A percentile compares a stretch with the other conserved stretches of the same genome.
These are phyloP conservation scores for Populus pruinosa DNA, from an alignment of 345 rosid species.

Conservation along the genomic window DNA sequence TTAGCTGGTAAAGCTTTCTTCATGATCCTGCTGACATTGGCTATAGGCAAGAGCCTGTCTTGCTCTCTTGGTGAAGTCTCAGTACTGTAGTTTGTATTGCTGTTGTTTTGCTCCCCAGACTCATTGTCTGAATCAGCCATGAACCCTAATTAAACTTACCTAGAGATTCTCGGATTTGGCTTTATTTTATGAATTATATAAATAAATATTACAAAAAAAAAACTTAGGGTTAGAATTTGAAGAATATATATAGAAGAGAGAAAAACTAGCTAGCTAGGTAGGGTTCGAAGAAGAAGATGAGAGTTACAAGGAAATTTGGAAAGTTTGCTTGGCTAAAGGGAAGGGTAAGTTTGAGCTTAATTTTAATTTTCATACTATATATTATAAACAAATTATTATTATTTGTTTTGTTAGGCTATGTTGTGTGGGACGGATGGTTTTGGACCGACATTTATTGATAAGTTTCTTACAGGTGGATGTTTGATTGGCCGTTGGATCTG, in stretches of 20 bases:
- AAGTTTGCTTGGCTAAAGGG: too few relatives aligned
- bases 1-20: constrained; percentile 8
- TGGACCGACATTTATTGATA: not conserved
- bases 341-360: too few relatives aligned
- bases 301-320: too few relatives aligned
- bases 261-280: too few relatives aligned
- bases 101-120: constrained; percentile 5
- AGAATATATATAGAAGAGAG: too few relatives aligned
- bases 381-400: not conserved
- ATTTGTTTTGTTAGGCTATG: not conserved
- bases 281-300: too few relatives aligned
- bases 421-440: not conserved
- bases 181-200: not conserved
- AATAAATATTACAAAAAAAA: too few relatives aligned
- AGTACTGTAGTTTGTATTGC: not conserved
- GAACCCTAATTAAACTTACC: not conserved
- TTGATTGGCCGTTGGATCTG: not conserved
- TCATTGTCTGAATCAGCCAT: constrained; percentile 19
- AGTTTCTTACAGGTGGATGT: not conserved
- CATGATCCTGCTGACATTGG: constrained; percentile 12
- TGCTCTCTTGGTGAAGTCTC: constrained; percentile 8
- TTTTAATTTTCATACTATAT: not conserved
- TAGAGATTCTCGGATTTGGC: not conserved
- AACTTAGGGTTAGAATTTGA: too few relatives aligned
- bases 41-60: constrained; percentile 16